Percentiles rank a stretch among this genome's conserved stretches.
phyloP scores from a whole-genome alignment of 2,329 filamentous ascomycete species.

The Alternaria conjuncta region DNA sequence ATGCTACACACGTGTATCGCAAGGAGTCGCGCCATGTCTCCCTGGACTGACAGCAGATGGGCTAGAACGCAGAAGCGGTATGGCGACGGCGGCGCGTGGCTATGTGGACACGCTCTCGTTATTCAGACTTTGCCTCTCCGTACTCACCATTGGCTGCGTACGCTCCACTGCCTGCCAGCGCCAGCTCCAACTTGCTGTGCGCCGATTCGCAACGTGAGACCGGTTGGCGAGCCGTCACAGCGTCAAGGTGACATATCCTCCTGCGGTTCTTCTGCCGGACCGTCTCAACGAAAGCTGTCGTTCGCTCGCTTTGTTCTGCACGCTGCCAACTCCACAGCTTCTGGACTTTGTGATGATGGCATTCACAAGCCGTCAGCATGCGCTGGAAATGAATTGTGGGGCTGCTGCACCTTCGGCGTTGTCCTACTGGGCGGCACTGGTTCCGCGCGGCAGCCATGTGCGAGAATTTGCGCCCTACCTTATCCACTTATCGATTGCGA shows the following conservation, averaged over 20 bases:
- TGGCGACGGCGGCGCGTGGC: slow-evolving; percentile 10
- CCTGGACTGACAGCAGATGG: slow-evolving; percentile 2
- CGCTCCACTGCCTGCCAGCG: slow-evolving; percentile 26
- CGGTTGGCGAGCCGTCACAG: slow-evolving; percentile 20
- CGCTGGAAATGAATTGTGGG: slow-evolving; percentile 44
- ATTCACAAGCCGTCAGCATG: slow-evolving; percentile 32
- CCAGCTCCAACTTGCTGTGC: slow-evolving; percentile 30
- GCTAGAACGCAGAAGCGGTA: slow-evolving; percentile 3
- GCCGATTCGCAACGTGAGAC: slow-evolving; percentile 27
- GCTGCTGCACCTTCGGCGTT: slow-evolving; percentile 20
- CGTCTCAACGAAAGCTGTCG: slow-evolving; percentile 21
- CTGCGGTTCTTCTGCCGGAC: slow-evolving; percentile 12
- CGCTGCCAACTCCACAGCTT: slow-evolving; percentile 26
- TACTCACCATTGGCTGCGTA: slow-evolving; percentile 21
- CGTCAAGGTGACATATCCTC: slow-evolving; percentile 28
- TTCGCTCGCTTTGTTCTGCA: slow-evolving; percentile 19
- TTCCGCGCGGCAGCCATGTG: slow-evolving; percentile 33
- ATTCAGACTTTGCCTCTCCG: slow-evolving; percentile 21
- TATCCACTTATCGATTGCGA: slow-evolving; percentile 48
- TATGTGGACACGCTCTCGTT: slow-evolving; percentile 13
- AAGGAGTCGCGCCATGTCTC: slow-evolving; percentile 7
- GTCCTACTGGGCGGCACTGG: slow-evolving; percentile 25
- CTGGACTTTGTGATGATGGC: slow-evolving; percentile 28
- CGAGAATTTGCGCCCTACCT: slow-evolving; percentile 31
- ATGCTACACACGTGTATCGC: slow-evolving; percentile 22